phyloP scores from a whole-genome alignment of 768 basidiomycete species.

The Mycena leptocephala region DNA sequence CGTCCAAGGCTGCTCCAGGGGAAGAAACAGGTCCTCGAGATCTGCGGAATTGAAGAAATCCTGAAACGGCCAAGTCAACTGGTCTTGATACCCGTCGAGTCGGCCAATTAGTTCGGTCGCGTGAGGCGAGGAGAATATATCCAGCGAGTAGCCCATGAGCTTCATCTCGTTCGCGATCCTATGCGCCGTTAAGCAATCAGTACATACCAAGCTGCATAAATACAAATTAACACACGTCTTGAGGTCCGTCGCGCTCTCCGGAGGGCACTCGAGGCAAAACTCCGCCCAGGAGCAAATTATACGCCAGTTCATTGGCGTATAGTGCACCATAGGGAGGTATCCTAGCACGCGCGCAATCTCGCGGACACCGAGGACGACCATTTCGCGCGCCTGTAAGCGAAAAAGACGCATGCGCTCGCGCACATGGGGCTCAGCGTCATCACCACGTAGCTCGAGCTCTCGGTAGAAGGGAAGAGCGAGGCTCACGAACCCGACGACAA shows the following conservation, averaged over 20 bases:
- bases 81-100: background rate
- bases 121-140: background rate
- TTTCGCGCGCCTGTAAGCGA: background rate
- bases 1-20: background rate
- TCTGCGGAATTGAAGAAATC: background rate
- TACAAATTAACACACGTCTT: background rate
- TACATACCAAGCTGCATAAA: background rate
- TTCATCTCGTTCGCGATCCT: slow-evolving; percentile 6
- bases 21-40: background rate
- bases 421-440: background rate
- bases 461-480: slow-evolving; percentile 18
- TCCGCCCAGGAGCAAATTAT: slow-evolving; percentile 4
- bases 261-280: slow-evolving; percentile 16
- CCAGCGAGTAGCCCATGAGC: too few relatives aligned
- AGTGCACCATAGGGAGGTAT: slow-evolving; percentile 7
- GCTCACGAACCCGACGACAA: background rate
- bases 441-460: slow-evolving; percentile 16
- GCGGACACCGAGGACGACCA: background rate
- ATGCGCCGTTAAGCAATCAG: background rate
- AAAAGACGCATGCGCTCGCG: background rate
- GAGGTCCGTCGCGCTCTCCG: background rate
- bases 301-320: slow-evolving; percentile 10
- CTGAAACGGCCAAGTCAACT: background rate
- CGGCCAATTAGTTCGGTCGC: background rate
- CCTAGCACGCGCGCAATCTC: background rate